Evolutionary conservation across 1,284 basidiomycete genomes (phyloP), one percentile per base, ranked within the genome.

Genomic region (Sporisorium graminicola): DNA sequence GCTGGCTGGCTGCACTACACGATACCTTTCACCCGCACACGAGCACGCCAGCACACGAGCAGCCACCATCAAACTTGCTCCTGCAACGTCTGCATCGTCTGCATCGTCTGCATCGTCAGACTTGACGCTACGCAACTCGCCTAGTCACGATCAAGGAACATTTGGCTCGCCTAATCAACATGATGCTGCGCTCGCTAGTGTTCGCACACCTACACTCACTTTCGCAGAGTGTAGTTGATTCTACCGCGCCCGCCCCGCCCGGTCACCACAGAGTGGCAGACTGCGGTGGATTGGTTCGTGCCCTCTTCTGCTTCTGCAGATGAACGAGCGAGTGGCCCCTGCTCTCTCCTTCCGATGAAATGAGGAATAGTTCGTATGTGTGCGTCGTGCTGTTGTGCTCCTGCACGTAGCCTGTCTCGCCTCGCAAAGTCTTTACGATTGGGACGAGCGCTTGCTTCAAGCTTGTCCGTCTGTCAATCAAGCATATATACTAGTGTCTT

Each of bases 81-180:
- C 22, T 31, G 53, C 40, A 31, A 37, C 52, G n/a, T n/a, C n/a
- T n/a, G n/a, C n/a, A n/a, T n/a, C n/a, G n/a, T n/a, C n/a, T n/a
- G n/a, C n/a, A n/a, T n/a, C n/a, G n/a, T n/a, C n/a, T n/a, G n/a
- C n/a, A n/a, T n/a, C n/a, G n/a, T 18, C 9, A 27, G n/a, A 18
- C 40, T 31, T 24, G 33, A n/a, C 18, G 14, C 47, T 49, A 6
- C 46, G 26, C 54, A 24, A 16, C 55, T 46, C 43, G 55, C 55
- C 14, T 56, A 43, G 18, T 44, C 29, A 35, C 49, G 59, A 54
- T 47, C 59, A 54, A 61, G 51, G 59, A 61, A 61, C 59, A 44
- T 35, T 24, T 14, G 54, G 59, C 52, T 55, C 59, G 59, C 59
- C 52, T 61, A 61, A 61, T 40, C 16, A 37, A 33, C 20, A 8